Evolutionary conservation across 78 protist genomes (phyloP).

Genomic region (Anaeramoeba flamelloides): DNA sequence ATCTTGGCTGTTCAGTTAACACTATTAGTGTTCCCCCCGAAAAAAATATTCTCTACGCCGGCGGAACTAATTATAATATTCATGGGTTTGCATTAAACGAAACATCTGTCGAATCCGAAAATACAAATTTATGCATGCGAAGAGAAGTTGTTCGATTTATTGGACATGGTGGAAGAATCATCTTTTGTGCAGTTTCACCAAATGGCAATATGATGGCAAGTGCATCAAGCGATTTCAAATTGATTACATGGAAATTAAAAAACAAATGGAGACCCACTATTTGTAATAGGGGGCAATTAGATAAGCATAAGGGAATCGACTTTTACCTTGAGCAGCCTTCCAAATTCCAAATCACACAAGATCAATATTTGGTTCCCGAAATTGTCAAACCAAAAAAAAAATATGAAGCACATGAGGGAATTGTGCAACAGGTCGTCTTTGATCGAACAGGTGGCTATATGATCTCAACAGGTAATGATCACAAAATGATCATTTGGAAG

Average conservation of each 20-base stretch:
- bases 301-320: background rate
- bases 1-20: background rate
- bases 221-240: background rate
- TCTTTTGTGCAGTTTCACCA: background rate
- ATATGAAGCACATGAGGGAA: background rate
- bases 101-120: background rate
- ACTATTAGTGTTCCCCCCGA: background rate
- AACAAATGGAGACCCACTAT: background rate
- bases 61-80: background rate
- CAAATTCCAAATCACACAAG: background rate
- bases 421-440: background rate
- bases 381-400: background rate
- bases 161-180: background rate
- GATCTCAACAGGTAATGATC: background rate
- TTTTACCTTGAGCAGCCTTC: background rate
- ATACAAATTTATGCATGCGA: background rate
- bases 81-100: background rate
- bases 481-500: background rate
- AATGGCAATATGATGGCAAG: background rate
- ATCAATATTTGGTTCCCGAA: background rate
- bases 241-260: background rate
- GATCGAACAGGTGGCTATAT: background rate
- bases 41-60: background rate
- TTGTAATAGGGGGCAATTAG: background rate
- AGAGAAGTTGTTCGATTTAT: background rate